A percentile compares a stretch with the other conserved stretches of the same genome.
Evolutionary conservation across 2,329 filamentous ascomycete species (phyloP).

Genomic region (Ophiognomonia clavigignenti-juglandacearum): DNA sequence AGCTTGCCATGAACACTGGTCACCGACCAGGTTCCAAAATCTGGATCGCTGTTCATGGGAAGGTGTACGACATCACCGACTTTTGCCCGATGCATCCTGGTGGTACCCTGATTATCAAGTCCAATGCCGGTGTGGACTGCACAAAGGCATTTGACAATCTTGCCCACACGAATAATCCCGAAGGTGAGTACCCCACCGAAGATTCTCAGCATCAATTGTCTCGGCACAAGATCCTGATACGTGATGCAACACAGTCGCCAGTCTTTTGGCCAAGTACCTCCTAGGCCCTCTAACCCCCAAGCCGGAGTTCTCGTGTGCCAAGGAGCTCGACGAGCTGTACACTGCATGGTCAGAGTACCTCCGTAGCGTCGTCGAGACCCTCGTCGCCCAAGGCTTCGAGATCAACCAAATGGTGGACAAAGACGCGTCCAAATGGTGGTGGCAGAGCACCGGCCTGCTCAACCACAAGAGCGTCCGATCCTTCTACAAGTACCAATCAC

Average conservation of each 20-base stretch:
- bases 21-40: slow-evolving; percentile 40
- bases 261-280: slow-evolving; percentile 49
- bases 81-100: slow-evolving; percentile 50
- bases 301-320: slow-evolving; percentile 38
- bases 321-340: slow-evolving; percentile 40
- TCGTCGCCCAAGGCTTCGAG: slow-evolving; percentile 49
- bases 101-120: slow-evolving; percentile 48
- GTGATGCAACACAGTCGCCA: too few species aligned
- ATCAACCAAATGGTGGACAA: slow-evolving; percentile 36
- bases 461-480: slow-evolving; percentile 45
- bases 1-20: slow-evolving; percentile 45
- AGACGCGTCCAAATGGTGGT: slow-evolving; percentile 39
- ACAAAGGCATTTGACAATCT: slow-evolving; percentile 48
- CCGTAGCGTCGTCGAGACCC: slow-evolving; percentile 42
- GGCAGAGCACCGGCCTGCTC: slow-evolving; percentile 38
- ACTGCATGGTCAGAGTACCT: slow-evolving; percentile 48
- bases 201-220: too few species aligned
- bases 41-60: slow-evolving; percentile 49
- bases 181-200: too few species aligned
- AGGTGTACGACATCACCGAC: slow-evolving; percentile 49
- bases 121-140: slow-evolving; percentile 50
- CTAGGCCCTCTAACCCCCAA: slow-evolving; percentile 46
- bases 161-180: slow-evolving; percentile 50
- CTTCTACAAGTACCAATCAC: slow-evolving; percentile 49
- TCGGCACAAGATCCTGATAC: too few species aligned